These are phyloP conservation scores for Diospyros lotus DNA, from an alignment of 148 eudicot species.

Conservation along the genomic window DNA sequence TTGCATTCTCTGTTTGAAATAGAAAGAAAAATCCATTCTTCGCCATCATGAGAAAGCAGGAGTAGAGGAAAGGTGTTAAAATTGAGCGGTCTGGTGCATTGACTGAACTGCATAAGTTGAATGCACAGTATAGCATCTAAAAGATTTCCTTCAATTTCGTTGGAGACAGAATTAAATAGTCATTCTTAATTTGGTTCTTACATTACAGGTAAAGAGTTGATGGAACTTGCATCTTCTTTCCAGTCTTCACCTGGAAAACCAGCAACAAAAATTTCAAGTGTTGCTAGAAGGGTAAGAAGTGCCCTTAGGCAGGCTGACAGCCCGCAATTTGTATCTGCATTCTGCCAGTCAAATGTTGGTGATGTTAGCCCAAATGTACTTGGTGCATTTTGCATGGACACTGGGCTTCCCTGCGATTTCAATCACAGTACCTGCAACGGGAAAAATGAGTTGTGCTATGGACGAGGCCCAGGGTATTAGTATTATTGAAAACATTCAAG, in stretches of 20 bases:
- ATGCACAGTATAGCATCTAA: not conserved
- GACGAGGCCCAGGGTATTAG: constrained; percentile 91
- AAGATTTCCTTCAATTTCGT: not conserved
- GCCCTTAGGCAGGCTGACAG: constrained; percentile 57
- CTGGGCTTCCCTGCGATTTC: constrained; percentile 88
- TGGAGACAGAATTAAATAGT: not conserved
- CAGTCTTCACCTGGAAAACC: constrained; percentile 66
- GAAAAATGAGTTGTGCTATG: constrained; percentile 89
- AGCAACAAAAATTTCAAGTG: constrained; percentile 56
- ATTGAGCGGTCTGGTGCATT: not conserved
- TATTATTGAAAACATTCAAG: not conserved
- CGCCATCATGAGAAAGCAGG: not conserved
- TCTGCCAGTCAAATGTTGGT: constrained; percentile 93
- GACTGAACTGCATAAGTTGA: not conserved
- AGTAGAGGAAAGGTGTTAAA: not conserved
- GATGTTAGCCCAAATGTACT: constrained; percentile 96
- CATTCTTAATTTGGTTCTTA: constrained; percentile 4
- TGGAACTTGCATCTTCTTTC: constrained; percentile 77
- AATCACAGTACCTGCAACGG: constrained; percentile 97
- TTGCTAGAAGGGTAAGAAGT: constrained; percentile 73
- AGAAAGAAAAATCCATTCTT: too few species aligned
- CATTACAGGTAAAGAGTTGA: constrained; percentile 67
- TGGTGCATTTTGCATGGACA: constrained; percentile 88
- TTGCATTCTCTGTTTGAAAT: too few species aligned
- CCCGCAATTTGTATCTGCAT: constrained; percentile 86